Evolutionary conservation across 345 rosid species (phyloP).

Genomic region (Populus euphratica): DNA sequence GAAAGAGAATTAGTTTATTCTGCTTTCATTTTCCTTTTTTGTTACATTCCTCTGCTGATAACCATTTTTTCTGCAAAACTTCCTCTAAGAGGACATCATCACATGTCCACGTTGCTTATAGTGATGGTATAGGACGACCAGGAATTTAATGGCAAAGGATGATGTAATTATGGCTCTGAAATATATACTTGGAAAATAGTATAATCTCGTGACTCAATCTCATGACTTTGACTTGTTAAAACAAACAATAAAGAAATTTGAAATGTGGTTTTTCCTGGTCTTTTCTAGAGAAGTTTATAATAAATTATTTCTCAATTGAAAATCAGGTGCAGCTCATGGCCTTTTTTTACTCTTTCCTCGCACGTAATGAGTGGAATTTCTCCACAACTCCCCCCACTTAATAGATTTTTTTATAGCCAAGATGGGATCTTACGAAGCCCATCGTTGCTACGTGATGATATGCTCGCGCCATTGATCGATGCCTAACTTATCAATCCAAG

Average conservation of each 20-base stretch:
- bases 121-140: neutral
- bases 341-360: neutral
- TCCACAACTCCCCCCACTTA: neutral
- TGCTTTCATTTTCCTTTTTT: neutral
- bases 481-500: too few species aligned
- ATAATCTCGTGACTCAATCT: neutral
- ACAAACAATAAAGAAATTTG: neutral
- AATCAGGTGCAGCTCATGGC: neutral
- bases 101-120: too few species aligned
- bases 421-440: too few species aligned
- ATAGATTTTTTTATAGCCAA: too few species aligned
- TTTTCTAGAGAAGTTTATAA: neutral
- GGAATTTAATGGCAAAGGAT: neutral
- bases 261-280: too few species aligned
- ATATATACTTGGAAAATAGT: neutral
- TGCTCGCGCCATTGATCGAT: too few species aligned
- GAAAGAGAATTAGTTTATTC: neutral
- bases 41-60: neutral
- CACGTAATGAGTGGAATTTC: neutral
- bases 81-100: neutral
- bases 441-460: too few species aligned
- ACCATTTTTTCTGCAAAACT: neutral
- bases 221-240: neutral
- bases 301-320: neutral
- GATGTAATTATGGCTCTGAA: neutral